Evolutionary conservation across 2,329 filamentous ascomycete genomes (phyloP).

Genomic region (Colletotrichum phormii): DNA sequence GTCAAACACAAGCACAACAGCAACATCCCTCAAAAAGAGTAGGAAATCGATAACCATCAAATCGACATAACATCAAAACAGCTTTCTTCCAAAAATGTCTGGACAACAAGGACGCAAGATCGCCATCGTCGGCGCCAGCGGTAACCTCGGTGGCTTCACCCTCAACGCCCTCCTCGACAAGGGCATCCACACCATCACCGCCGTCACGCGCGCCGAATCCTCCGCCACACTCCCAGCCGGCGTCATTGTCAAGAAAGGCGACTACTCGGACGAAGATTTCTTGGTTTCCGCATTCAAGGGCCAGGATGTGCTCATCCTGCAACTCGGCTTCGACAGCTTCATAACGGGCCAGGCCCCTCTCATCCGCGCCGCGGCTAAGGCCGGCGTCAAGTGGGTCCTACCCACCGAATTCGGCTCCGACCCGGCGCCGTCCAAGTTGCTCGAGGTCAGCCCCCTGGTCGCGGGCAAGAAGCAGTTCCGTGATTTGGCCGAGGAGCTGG

Average conservation of each 20-base stretch:
- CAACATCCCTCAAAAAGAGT: too few species aligned
- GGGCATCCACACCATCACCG: conserved; percentile 61
- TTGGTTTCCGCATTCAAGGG: conserved; percentile 43
- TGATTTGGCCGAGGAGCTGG: conserved; percentile 44
- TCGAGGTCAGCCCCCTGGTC: conserved; percentile 36
- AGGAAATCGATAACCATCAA: background rate
- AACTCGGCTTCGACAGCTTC: conserved; percentile 19
- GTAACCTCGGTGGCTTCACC: conserved; percentile 52
- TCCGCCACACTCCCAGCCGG: conserved; percentile 52
- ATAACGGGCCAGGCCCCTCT: conserved; percentile 59
- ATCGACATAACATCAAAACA: background rate
- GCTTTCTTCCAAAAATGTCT: background rate
- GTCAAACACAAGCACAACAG: background rate
- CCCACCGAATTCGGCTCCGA: conserved; percentile 60
- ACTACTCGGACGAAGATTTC: conserved; percentile 58
- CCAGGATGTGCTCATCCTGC: conserved; percentile 48
- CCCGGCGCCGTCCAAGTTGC: conserved; percentile 42
- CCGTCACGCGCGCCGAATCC: conserved; percentile 59
- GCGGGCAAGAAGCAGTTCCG: conserved; percentile 43
- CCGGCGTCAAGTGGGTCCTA: conserved; percentile 66
- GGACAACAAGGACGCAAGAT: conserved; percentile 41
- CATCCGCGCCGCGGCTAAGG: conserved; percentile 64
- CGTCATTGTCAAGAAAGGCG: conserved; percentile 51
- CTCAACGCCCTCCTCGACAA: conserved; percentile 52
- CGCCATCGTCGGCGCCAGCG: conserved; percentile 47